phyloP scores from a whole-genome alignment of 208 protist species.

The Acanthamoeba triangularis region DNA sequence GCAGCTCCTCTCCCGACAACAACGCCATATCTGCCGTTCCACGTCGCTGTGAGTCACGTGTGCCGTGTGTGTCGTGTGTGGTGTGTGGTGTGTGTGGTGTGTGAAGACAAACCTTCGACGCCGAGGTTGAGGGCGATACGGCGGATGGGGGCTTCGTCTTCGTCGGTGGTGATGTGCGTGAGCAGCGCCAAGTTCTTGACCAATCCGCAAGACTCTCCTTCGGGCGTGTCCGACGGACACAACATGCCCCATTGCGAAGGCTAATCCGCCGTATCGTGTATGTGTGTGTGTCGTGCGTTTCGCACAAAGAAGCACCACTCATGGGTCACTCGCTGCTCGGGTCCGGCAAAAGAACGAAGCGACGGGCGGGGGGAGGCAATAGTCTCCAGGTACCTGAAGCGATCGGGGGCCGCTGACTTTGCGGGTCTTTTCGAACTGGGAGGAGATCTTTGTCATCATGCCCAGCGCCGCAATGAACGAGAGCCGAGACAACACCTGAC shows the following conservation, averaged over 20 bases:
- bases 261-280: slow-evolving; percentile 88
- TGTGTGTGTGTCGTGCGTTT: too few species aligned
- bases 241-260: slow-evolving; percentile 99
- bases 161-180: slow-evolving; percentile 98
- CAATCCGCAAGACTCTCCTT: slow-evolving; percentile 99
- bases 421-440: slow-evolving; percentile 99
- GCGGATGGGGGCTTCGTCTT: slow-evolving; percentile 94
- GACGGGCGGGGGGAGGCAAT: background rate
- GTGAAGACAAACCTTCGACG: slow-evolving; percentile 84
- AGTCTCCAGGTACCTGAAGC: slow-evolving; percentile 79
- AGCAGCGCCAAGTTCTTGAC: slow-evolving; percentile 99
- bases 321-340: slow-evolving; percentile 12
- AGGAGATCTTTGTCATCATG: slow-evolving; percentile 99
- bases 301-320: too few species aligned
- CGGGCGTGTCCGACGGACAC: slow-evolving; percentile 99
- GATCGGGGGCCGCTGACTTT: slow-evolving; percentile 97
- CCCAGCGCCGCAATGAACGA: slow-evolving; percentile 99
- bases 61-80: too few species aligned
- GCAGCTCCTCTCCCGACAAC: slow-evolving; percentile 94
- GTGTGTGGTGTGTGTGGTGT: too few species aligned
- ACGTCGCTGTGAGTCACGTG: too few species aligned
- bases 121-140: slow-evolving; percentile 89
- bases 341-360: background rate
- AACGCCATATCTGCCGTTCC: slow-evolving; percentile 88
- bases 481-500: slow-evolving; percentile 97